Percentiles rank a stretch among this genome's conserved stretches.
phyloP scores from a whole-genome alignment of 495 filamentous ascomycete species.

The Penicillium robsamsonii region DNA sequence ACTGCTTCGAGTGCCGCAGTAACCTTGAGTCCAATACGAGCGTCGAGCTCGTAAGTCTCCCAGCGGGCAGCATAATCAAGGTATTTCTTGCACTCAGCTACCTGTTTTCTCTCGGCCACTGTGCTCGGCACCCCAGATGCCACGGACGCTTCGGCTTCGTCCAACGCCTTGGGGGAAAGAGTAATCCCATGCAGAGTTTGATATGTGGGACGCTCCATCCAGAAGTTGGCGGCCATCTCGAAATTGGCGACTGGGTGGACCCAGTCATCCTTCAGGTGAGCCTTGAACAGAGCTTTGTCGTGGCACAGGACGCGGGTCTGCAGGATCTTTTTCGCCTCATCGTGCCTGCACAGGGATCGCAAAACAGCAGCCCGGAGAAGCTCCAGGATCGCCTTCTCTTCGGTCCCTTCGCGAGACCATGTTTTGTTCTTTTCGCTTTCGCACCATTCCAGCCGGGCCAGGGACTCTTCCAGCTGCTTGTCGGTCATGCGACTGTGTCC shows the following conservation, averaged over 20 bases:
- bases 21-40: slow-evolving; percentile 79
- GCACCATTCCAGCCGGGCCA: slow-evolving; percentile 65
- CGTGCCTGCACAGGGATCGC: slow-evolving; percentile 57
- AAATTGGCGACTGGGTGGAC: slow-evolving; percentile 77
- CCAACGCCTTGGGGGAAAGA: slow-evolving; percentile 17
- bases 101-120: slow-evolving; percentile 44
- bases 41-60: slow-evolving; percentile 85
- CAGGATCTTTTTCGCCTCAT: slow-evolving; percentile 64
- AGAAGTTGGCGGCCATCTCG: slow-evolving; percentile 80
- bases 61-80: slow-evolving; percentile 77
- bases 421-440: slow-evolving; percentile 51
- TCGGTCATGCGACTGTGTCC: slow-evolving; percentile 72
- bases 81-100: slow-evolving; percentile 67
- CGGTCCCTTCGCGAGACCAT: slow-evolving; percentile 59
- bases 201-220: slow-evolving; percentile 59
- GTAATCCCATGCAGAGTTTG: slow-evolving; percentile 28
- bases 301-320: slow-evolving; percentile 58
- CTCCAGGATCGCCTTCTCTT: slow-evolving; percentile 71
- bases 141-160: background rate
- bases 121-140: slow-evolving; percentile 5
- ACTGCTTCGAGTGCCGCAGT: slow-evolving; percentile 77
- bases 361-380: slow-evolving; percentile 66
- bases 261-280: slow-evolving; percentile 76
- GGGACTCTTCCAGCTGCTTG: slow-evolving; percentile 60
- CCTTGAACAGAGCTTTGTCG: slow-evolving; percentile 69